phyloP scores from a whole-genome alignment of 768 basidiomycete genomes.

The Panellus pusillus region DNA sequence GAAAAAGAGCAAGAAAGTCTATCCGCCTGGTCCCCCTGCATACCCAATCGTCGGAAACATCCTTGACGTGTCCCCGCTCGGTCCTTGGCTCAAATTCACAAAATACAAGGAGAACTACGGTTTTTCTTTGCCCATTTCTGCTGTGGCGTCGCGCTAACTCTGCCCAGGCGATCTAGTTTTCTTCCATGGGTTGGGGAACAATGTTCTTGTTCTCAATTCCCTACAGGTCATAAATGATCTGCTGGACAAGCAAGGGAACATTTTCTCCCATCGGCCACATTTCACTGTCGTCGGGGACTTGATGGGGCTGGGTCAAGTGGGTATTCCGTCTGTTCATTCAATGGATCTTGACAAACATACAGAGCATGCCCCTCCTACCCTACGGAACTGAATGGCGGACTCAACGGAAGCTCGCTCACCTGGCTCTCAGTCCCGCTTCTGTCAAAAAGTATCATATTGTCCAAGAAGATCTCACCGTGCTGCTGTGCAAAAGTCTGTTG shows the following conservation, averaged over 20 bases:
- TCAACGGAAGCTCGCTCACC: conserved; percentile 30
- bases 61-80: too few relatives aligned
- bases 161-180: conserved; percentile 21
- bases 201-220: conserved; percentile 24
- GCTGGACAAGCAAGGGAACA: conserved; percentile 18
- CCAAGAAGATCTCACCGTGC: conserved; percentile 24
- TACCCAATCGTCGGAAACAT: too few relatives aligned
- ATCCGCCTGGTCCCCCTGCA: too few relatives aligned
- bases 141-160: too few relatives aligned
- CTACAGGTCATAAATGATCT: conserved; percentile 22
- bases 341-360: background rate
- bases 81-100: too few relatives aligned
- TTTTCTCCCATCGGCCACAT: conserved; percentile 10
- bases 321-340: background rate
- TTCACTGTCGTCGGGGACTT: conserved; percentile 8
- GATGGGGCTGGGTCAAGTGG: conserved; percentile 8
- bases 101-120: too few relatives aligned
- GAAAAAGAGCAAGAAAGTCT: too few relatives aligned
- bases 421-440: conserved; percentile 28
- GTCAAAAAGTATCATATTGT: conserved; percentile 33
- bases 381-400: conserved; percentile 11
- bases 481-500: background rate
- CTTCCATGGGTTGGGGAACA: conserved; percentile 27
- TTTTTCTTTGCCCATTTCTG: too few relatives aligned
- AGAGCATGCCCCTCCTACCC: conserved; percentile 24